Conservation (phyloP, 805 yeast species). For the Candida methanosorbosa region DNA sequence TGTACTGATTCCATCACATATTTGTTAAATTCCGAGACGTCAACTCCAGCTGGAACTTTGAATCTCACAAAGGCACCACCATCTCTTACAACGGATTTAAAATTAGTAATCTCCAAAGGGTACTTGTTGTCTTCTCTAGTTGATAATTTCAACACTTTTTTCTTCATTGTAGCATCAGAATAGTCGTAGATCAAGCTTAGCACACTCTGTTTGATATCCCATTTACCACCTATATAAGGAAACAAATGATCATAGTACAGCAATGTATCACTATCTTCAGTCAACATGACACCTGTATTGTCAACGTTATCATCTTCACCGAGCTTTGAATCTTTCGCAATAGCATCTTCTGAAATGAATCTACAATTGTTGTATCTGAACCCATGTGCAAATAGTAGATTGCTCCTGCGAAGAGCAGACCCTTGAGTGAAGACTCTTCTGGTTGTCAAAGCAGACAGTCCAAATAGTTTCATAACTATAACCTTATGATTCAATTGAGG, state of each 20-base stretch:
- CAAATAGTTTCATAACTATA: too few species aligned
- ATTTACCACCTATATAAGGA: constrained; percentile 30
- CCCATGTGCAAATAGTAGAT: too few species aligned
- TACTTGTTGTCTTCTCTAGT: constrained; percentile 21
- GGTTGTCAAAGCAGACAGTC: too few species aligned
- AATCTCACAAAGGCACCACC: constrained; percentile 92
- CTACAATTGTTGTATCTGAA: too few species aligned
- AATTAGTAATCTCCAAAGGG: constrained; percentile 39
- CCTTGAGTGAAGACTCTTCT: too few species aligned
- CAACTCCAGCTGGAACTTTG: constrained; percentile 42
- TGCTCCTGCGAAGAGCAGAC: too few species aligned
- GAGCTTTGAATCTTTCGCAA: constrained; percentile 30
- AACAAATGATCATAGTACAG: constrained; percentile 49
- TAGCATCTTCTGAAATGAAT: constrained; percentile 16
- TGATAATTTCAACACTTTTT: constrained; percentile 25
- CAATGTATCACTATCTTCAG: constrained; percentile 39
- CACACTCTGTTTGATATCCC: constrained; percentile 39
- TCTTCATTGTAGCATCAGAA: constrained; percentile 25
- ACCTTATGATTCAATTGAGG: too few species aligned
- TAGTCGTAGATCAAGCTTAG: constrained; percentile 29
- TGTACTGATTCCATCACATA: constrained; percentile 32
- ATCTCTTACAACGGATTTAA: constrained; percentile 69
- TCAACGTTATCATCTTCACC: constrained; percentile 49
- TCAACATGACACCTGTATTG: constrained; percentile 49
- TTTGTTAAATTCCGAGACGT: constrained; percentile 44